Conservation (phyloP, 176 grass and related monocot genomes). For the Urochloa ruziziensis region DNA sequence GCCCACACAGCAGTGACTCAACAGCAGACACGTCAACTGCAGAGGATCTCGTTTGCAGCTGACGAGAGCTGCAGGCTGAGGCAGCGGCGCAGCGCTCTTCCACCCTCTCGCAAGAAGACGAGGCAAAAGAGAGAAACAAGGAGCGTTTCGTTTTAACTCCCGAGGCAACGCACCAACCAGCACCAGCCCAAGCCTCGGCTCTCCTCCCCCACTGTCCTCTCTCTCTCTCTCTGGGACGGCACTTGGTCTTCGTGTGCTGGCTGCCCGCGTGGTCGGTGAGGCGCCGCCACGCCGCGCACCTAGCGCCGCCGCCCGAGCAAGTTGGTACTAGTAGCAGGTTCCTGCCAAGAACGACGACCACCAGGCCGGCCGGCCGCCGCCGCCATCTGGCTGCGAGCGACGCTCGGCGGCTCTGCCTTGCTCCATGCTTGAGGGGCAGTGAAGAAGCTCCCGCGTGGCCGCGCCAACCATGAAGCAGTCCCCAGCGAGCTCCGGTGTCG, state of each 20-base stretch:
- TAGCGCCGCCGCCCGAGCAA: background rate
- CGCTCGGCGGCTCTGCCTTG: background rate
- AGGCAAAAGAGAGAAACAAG: conserved; percentile 5
- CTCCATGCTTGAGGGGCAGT: conserved; percentile 18
- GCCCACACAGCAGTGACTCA: too few species aligned
- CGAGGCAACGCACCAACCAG: conserved; percentile 36
- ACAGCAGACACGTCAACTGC: too few species aligned
- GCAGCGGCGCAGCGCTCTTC: background rate
- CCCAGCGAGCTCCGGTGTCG: conserved; percentile 21
- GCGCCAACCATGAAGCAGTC: conserved; percentile 42
- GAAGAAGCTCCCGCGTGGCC: conserved; percentile 14
- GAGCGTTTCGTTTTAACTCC: conserved; percentile 40
- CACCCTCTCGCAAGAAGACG: conserved; percentile 9
- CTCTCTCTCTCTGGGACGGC: background rate
- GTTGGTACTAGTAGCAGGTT: background rate
- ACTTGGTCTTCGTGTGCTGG: conserved; percentile 35
- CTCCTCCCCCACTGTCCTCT: background rate
- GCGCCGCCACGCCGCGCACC: conserved; percentile 24
- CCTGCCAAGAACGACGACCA: conserved; percentile 1
- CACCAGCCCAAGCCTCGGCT: background rate
- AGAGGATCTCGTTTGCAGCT: too few species aligned
- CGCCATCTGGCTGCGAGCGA: background rate
- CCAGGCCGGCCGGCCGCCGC: background rate
- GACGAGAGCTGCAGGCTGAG: background rate
- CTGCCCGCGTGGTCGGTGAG: conserved; percentile 33